Percentiles rank a stretch among this genome's conserved stretches.
Conservation (phyloP, 1,284 basidiomycete genomes). For the Cutaneotrichosporon curvatum region DNA sequence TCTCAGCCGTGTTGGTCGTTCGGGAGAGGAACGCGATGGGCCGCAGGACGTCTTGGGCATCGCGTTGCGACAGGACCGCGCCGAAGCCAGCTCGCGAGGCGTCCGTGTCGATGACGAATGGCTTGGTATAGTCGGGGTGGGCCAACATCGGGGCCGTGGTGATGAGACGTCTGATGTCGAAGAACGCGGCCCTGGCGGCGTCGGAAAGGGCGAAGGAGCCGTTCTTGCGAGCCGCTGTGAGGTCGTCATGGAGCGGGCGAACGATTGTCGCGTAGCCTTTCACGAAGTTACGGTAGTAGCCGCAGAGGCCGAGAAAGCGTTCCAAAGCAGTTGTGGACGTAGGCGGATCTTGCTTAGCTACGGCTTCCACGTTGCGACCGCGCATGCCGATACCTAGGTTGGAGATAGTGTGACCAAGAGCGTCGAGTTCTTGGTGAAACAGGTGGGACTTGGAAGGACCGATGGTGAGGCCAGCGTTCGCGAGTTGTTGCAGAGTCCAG, state of each 20-base stretch:
- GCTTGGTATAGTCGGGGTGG: constrained; percentile 5
- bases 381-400: constrained; percentile 46
- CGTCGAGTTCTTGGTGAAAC: constrained; percentile 25
- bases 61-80: constrained; percentile 30
- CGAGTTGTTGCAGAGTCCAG: not conserved
- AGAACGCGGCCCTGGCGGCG: constrained; percentile 42
- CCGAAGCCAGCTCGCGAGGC: constrained; percentile 34
- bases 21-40: constrained; percentile 44
- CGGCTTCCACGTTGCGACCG: constrained; percentile 44
- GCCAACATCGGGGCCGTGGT: too few species aligned
- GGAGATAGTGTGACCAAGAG: constrained; percentile 47
- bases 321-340: constrained; percentile 20
- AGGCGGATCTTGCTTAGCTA: constrained; percentile 31
- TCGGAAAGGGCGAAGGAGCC: constrained; percentile 31
- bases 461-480: constrained; percentile 20
- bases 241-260: constrained; percentile 25
- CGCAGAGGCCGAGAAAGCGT: constrained; percentile 46
- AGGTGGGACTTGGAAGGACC: constrained; percentile 46
- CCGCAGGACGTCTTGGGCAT: constrained; percentile 30
- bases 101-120: constrained; percentile 36
- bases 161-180: constrained; percentile 23
- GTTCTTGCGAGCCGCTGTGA: constrained; percentile 16
- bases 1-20: constrained; percentile 38
- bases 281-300: constrained; percentile 49
- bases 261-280: constrained; percentile 37